These are phyloP conservation scores for Eucalyptus sp. DNA, from an alignment of 345 rosid genomes.

Conservation along the genomic window DNA sequence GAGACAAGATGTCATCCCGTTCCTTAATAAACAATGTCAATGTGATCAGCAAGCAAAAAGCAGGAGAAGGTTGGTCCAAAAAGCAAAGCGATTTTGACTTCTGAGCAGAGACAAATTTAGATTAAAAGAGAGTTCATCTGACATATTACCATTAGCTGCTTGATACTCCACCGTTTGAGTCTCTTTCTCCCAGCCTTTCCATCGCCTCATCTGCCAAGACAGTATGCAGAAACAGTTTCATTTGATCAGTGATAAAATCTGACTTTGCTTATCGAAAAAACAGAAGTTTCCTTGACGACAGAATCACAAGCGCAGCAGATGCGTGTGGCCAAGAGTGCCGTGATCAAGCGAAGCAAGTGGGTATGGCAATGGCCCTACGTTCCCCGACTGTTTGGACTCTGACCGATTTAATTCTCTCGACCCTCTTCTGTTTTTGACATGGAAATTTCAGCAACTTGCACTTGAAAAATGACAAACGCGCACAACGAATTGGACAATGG, in stretches of 20 bases:
- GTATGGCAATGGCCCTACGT: not conserved
- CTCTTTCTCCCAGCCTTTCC: conserved; percentile 73
- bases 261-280: not conserved
- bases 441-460: not conserved
- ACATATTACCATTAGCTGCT: conserved; percentile 37
- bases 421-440: not conserved
- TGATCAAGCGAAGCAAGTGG: not conserved
- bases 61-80: not conserved
- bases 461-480: not conserved
- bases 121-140: not conserved
- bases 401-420: not conserved
- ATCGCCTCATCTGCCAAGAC: conserved; percentile 41
- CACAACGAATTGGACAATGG: not conserved
- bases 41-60: not conserved
- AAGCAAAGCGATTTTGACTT: not conserved
- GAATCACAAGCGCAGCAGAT: not conserved
- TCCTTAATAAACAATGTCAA: not conserved
- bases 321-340: not conserved
- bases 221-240: not conserved
- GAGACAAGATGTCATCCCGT: not conserved
- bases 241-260: not conserved
- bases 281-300: not conserved
- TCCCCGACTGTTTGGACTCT: not conserved
- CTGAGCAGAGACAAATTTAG: not conserved
- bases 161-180: conserved; percentile 48